Percentiles rank a stretch among this genome's conserved stretches.
Conservation (phyloP, 75 land plant genomes). For the Chamaecyparis obtusa region DNA sequence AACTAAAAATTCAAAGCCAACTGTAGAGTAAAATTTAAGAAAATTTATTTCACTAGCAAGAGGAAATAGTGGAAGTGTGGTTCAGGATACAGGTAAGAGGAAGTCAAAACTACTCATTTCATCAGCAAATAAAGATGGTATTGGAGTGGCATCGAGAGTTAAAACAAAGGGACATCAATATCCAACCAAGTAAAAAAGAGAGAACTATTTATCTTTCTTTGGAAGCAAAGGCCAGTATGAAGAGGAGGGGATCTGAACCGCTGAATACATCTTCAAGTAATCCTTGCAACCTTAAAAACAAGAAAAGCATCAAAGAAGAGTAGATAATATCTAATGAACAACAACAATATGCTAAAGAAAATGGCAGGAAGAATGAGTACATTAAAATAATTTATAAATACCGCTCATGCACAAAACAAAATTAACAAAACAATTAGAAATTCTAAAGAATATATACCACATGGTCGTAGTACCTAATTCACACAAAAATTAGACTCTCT, state of each 20-base stretch:
- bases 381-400: too few relatives aligned
- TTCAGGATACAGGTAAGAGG: conserved; percentile 4
- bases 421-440: too few relatives aligned
- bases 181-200: conserved; percentile 14
- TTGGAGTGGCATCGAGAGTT: background rate
- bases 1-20: conserved; percentile 8
- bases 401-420: too few relatives aligned
- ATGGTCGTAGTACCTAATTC: too few relatives aligned
- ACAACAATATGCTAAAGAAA: background rate
- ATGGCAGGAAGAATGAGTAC: conserved; percentile 18
- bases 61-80: background rate
- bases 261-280: conserved; percentile 6
- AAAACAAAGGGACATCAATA: conserved; percentile 10
- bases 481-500: too few relatives aligned
- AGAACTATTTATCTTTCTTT: conserved; percentile 67
- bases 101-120: conserved; percentile 1
- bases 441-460: too few relatives aligned
- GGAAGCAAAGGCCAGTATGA: conserved; percentile 70
- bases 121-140: background rate
- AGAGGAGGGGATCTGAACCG: conserved; percentile 35
- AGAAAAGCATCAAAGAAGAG: too few relatives aligned
- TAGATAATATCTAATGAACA: too few relatives aligned
- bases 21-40: conserved; percentile 16
- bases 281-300: background rate
- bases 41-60: background rate